Conservation (phyloP, 2,329 filamentous ascomycete genomes). For the Plenodomus biglobosus region DNA sequence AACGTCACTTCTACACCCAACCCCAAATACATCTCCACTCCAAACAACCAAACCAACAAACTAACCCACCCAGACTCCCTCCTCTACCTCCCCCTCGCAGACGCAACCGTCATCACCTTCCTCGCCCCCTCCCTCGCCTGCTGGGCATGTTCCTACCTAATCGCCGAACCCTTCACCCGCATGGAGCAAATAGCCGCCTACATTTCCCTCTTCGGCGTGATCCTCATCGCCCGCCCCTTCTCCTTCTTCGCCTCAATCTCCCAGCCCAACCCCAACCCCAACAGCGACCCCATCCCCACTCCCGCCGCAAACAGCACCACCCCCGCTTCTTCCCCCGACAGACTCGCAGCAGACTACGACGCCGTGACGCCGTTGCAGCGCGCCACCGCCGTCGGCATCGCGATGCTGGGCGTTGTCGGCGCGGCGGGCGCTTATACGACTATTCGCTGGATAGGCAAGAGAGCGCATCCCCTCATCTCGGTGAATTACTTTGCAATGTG, state of each 20-base stretch:
- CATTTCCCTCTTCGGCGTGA: constrained; percentile 74
- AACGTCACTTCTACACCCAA: constrained; percentile 30
- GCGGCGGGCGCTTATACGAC: constrained; percentile 72
- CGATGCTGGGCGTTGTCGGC: constrained; percentile 76
- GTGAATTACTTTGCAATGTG: constrained; percentile 80
- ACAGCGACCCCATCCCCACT: constrained; percentile 18
- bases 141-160: constrained; percentile 74
- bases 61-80: constrained; percentile 55
- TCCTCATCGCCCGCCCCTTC: constrained; percentile 76
- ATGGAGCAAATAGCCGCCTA: constrained; percentile 75
- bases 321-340: constrained; percentile 11
- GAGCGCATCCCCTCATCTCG: constrained; percentile 78
- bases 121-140: constrained; percentile 77
- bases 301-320: constrained; percentile 37
- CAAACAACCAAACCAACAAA: background rate
- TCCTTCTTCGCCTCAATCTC: constrained; percentile 54
- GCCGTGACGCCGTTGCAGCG: constrained; percentile 64
- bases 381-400: constrained; percentile 68
- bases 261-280: constrained; percentile 36
- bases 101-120: constrained; percentile 89
- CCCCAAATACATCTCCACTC: background rate
- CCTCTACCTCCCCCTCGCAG: constrained; percentile 79
- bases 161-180: constrained; percentile 75
- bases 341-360: constrained; percentile 44
- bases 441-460: constrained; percentile 76